These are phyloP conservation scores for Phytophthora hibernalis DNA, from an alignment of 352 stramenopile genomes.

Conservation along the genomic window DNA sequence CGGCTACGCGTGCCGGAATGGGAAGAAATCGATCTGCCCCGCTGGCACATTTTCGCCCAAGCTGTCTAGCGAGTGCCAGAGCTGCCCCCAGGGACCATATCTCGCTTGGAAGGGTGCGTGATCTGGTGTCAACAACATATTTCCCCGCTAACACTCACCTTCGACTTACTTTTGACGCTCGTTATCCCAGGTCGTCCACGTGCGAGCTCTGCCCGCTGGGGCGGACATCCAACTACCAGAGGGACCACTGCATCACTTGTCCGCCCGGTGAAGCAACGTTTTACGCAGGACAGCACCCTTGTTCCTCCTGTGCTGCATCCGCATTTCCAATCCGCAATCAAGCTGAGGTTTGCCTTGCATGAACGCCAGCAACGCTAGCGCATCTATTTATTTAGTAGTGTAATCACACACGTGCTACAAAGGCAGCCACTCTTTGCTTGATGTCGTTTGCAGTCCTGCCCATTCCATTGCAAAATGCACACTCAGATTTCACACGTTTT, in stretches of 20 bases:
- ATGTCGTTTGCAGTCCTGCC: conserved; percentile 37
- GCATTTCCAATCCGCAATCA: conserved; percentile 34
- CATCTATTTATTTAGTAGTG: conserved; percentile 27
- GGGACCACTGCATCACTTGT: conserved; percentile 63
- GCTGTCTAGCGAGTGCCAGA: conserved; percentile 57
- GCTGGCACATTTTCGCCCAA: conserved; percentile 51
- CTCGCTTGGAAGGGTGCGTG: conserved; percentile 45
- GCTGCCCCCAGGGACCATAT: conserved; percentile 70
- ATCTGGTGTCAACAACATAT: conserved; percentile 7
- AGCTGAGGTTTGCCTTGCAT: conserved; percentile 31
- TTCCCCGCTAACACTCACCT: background rate
- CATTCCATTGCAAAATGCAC: background rate
- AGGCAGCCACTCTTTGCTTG: conserved; percentile 43
- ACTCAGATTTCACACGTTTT: conserved; percentile 9
- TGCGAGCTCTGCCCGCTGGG: conserved; percentile 53
- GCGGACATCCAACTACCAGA: conserved; percentile 61
- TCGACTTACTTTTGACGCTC: conserved; percentile 7
- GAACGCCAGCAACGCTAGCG: conserved; percentile 18
- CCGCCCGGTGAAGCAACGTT: conserved; percentile 47
- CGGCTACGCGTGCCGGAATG: conserved; percentile 68
- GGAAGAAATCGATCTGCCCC: conserved; percentile 51
- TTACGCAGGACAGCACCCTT: conserved; percentile 52
- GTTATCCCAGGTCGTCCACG: conserved; percentile 34
- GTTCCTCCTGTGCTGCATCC: conserved; percentile 49
- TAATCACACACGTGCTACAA: conserved; percentile 41